These are phyloP conservation scores for Ampelomyces quisqualis DNA, from an alignment of 2,329 filamentous ascomycete genomes.

Conservation along the genomic window DNA sequence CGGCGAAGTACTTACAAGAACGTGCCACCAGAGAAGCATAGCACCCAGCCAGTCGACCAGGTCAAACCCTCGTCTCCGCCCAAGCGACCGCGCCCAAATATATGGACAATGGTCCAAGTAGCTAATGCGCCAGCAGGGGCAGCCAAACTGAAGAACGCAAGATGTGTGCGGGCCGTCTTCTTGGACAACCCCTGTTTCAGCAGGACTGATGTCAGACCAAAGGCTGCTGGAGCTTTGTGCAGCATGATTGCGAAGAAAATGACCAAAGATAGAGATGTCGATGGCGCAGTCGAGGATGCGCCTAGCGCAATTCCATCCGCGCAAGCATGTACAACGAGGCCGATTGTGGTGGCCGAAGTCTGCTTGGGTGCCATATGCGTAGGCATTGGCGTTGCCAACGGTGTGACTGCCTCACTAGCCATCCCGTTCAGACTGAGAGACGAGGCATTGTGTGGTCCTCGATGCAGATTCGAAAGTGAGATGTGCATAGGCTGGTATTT, in stretches of 20 bases:
- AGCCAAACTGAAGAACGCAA: slow-evolving; percentile 88
- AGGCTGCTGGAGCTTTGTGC: slow-evolving; percentile 94
- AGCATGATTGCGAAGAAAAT: slow-evolving; percentile 97
- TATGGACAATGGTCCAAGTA: slow-evolving; percentile 77
- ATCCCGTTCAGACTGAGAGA: slow-evolving; percentile 39
- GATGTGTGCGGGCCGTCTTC: slow-evolving; percentile 76
- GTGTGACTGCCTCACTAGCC: slow-evolving; percentile 27
- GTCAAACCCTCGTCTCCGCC: slow-evolving; percentile 63
- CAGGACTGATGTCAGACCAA: slow-evolving; percentile 86
- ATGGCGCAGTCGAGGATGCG: slow-evolving; percentile 67
- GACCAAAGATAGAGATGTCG: slow-evolving; percentile 74
- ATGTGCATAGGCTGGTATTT: slow-evolving; percentile 77
- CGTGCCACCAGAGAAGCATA: slow-evolving; percentile 94
- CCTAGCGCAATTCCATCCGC: slow-evolving; percentile 96
- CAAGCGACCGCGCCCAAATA: slow-evolving; percentile 65
- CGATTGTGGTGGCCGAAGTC: slow-evolving; percentile 65
- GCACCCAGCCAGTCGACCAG: slow-evolving; percentile 88
- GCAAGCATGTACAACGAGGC: slow-evolving; percentile 92
- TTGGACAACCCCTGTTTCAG: slow-evolving; percentile 90
- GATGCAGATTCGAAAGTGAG: slow-evolving; percentile 77
- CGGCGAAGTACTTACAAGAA: slow-evolving; percentile 72
- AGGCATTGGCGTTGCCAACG: slow-evolving; percentile 40
- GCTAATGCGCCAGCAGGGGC: slow-evolving; percentile 81
- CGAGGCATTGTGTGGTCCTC: slow-evolving; percentile 48
- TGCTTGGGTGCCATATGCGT: slow-evolving; percentile 32